Percentiles rank a stretch among this genome's conserved stretches.
phyloP scores from a whole-genome alignment of 2,329 filamentous ascomycete genomes.

The Penicillium sclerotiorum region DNA sequence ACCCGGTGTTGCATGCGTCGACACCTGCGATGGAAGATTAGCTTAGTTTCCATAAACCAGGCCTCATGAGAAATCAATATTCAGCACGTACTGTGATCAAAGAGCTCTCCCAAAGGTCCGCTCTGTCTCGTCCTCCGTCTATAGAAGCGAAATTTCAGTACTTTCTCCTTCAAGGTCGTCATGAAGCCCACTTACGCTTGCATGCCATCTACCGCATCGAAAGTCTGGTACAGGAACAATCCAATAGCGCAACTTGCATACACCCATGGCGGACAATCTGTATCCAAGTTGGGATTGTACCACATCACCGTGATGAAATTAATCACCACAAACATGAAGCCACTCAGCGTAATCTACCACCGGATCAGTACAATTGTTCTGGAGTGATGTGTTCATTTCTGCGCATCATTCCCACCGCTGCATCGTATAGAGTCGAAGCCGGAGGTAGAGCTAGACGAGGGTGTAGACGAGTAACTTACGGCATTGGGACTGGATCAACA shows the following conservation, averaged over 20 bases:
- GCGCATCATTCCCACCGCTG: neutral
- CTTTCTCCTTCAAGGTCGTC: too few species aligned
- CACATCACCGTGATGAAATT: constrained; percentile 92
- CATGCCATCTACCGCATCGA: constrained; percentile 92
- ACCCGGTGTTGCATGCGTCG: constrained; percentile 92
- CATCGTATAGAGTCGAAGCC: neutral
- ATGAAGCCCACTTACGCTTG: constrained; percentile 70
- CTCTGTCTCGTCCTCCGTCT: constrained; percentile 87
- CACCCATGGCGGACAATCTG: constrained; percentile 92
- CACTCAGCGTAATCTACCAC: constrained; percentile 76
- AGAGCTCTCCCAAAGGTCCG: constrained; percentile 91
- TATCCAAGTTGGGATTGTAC: constrained; percentile 93
- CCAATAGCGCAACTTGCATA: constrained; percentile 90
- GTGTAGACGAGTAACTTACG: constrained; percentile 36
- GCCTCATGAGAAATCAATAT: too few species aligned
- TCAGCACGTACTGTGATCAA: constrained; percentile 76
- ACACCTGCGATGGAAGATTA: constrained; percentile 55
- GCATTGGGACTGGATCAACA: constrained; percentile 49
- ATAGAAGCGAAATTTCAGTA: neutral
- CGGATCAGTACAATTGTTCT: neutral
- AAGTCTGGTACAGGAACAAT: constrained; percentile 95
- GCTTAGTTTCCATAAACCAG: neutral
- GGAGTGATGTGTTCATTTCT: neutral
- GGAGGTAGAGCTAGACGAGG: neutral
- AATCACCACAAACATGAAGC: constrained; percentile 83